Evolutionary conservation across 2,329 filamentous ascomycete species (phyloP).

Genomic region (Daldinia sp.): DNA sequence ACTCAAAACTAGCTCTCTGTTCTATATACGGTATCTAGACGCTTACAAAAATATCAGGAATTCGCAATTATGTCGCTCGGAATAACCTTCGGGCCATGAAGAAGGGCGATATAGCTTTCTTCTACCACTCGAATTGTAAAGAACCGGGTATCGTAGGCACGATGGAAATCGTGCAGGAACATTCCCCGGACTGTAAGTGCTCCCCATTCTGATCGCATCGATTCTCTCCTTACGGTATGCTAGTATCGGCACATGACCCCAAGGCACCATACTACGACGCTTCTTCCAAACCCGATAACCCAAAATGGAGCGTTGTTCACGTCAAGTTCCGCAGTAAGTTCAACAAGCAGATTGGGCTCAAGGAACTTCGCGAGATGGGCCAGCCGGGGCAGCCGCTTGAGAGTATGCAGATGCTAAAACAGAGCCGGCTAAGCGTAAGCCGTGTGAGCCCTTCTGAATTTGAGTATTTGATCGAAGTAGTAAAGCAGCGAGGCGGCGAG

Average conservation of each 20-base stretch:
- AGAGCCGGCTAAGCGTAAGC: constrained; percentile 83
- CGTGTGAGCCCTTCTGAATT: constrained; percentile 72
- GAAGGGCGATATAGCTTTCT: constrained; percentile 90
- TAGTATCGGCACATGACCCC: constrained; percentile 75
- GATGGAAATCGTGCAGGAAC: constrained; percentile 89
- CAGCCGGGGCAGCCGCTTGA: constrained; percentile 65
- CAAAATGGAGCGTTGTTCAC: constrained; percentile 89
- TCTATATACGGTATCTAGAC: constrained; percentile 14
- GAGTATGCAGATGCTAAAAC: constrained; percentile 83
- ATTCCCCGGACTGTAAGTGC: constrained; percentile 75
- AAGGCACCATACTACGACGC: constrained; percentile 84
- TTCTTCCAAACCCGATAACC: constrained; percentile 72
- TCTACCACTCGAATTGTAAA: constrained; percentile 96
- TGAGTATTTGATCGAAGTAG: constrained; percentile 66
- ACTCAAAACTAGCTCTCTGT: constrained; percentile 16
- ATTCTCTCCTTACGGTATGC: constrained; percentile 39
- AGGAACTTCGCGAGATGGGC: constrained; percentile 73
- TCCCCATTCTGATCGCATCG: not conserved
- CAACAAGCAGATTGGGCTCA: constrained; percentile 71
- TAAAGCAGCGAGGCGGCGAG: constrained; percentile 49
- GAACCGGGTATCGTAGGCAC: constrained; percentile 85
- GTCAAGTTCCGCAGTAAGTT: constrained; percentile 90
- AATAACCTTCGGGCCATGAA: constrained; percentile 95
- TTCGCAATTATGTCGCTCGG: constrained; percentile 63
- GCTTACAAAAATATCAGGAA: constrained; percentile 43